Evolutionary conservation across 2,329 filamentous ascomycete genomes (phyloP).

Genomic region (Rhinocladiella mackenziei): DNA sequence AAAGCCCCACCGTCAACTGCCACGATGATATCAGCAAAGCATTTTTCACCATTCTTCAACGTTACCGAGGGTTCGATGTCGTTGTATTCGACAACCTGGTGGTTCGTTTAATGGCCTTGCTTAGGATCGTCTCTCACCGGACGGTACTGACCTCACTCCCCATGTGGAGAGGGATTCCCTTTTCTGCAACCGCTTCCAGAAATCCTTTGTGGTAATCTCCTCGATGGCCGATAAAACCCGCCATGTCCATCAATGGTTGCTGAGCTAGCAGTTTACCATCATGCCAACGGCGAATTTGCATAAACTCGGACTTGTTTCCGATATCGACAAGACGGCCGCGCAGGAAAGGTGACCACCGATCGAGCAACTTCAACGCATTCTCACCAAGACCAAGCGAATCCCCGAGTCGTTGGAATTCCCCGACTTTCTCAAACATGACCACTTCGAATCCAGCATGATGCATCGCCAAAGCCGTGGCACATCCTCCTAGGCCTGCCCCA

Average conservation of each 20-base stretch:
- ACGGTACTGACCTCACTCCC: constrained; percentile 36
- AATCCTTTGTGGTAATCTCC: constrained; percentile 59
- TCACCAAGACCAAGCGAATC: constrained; percentile 36
- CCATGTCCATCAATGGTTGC: constrained; percentile 33
- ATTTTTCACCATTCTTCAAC: constrained; percentile 18
- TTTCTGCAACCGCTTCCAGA: constrained; percentile 48
- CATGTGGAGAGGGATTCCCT: constrained; percentile 34
- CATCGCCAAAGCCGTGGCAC: constrained; percentile 61
- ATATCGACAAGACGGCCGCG: constrained; percentile 52
- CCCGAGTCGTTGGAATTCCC: constrained; percentile 44
- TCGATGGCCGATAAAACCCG: constrained; percentile 58
- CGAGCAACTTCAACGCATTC: constrained; percentile 31
- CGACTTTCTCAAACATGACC: constrained; percentile 49
- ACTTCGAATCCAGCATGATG: constrained; percentile 58
- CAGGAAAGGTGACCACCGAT: constrained; percentile 36
- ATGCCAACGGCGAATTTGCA: constrained; percentile 37
- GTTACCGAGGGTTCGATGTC: constrained; percentile 17
- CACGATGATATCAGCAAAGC: constrained; percentile 45
- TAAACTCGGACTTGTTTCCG: constrained; percentile 31
- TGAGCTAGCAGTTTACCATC: constrained; percentile 36
- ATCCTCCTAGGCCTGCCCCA: constrained; percentile 54
- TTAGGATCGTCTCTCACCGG: neutral
- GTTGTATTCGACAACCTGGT: constrained; percentile 22
- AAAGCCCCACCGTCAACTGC: constrained; percentile 47
- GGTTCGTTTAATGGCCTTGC: neutral